phyloP scores from a whole-genome alignment of 129 eudicot species.

The Deinandra increscens region DNA sequence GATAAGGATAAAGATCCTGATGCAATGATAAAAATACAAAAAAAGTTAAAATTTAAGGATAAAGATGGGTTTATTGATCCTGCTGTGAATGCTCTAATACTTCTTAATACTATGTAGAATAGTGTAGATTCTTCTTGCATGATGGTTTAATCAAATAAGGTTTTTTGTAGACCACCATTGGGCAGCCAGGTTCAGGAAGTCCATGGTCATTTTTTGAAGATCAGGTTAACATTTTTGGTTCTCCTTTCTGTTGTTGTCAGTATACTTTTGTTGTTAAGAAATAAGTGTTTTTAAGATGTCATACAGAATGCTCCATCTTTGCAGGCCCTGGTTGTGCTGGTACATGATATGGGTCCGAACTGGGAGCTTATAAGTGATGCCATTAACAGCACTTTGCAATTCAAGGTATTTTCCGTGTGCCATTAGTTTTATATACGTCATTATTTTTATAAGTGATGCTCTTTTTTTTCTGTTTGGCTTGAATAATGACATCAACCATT shows the following conservation, averaged over 20 bases:
- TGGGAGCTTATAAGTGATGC: slow-evolving; percentile 98
- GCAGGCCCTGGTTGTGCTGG: slow-evolving; percentile 92
- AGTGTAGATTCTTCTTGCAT: slow-evolving; percentile 5
- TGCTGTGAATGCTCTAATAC: too few relatives aligned
- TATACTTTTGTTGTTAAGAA: slow-evolving; percentile 7
- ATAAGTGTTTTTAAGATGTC: slow-evolving; percentile 10
- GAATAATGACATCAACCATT: not conserved
- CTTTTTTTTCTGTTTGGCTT: not conserved
- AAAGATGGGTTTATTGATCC: too few relatives aligned
- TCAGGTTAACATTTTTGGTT: slow-evolving; percentile 47
- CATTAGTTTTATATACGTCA: too few relatives aligned
- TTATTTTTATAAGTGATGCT: too few relatives aligned
- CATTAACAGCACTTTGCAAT: slow-evolving; percentile 69
- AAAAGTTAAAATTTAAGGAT: too few relatives aligned
- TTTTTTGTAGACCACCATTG: slow-evolving; percentile 45
- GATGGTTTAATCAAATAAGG: slow-evolving; percentile 6
- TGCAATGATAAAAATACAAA: too few relatives aligned
- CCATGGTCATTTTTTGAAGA: slow-evolving; percentile 81
- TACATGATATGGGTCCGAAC: slow-evolving; percentile 92
- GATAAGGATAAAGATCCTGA: too few relatives aligned
- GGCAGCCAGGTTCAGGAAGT: slow-evolving; percentile 74
- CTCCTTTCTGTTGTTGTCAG: not conserved
- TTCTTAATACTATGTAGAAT: not conserved
- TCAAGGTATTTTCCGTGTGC: slow-evolving; percentile 48
- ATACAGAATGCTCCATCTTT: slow-evolving; percentile 17